Evolutionary conservation across 345 rosid genomes (phyloP), one percentile per base, ranked within the genome.

Genomic region (Nasturtium officinale): DNA sequence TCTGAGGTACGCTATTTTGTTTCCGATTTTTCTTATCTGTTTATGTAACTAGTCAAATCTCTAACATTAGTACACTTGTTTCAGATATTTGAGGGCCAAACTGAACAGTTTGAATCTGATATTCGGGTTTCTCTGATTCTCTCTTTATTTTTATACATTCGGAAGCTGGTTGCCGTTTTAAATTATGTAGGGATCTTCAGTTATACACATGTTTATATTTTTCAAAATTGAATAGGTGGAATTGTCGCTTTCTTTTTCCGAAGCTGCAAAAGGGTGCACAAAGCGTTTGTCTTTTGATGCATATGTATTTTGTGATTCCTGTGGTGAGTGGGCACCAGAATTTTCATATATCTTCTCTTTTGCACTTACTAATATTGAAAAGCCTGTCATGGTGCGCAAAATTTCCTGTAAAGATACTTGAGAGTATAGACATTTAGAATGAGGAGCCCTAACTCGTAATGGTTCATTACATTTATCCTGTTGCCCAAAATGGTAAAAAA

Each of bases 181-280:
- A n/a, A n/a, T 38, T 20, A 18, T 66, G 53, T 59, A 28, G 23
- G 59, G 29, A 8, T 57, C 73, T 59, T 56, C 10, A 38, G 46
- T 74, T n/a, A 74, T 50, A 48, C 28, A 35, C 21, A 47, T 59
- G 20, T 43, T 37, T 67, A 59, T 69, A 30, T 56, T 30, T 73
- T 60, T 74, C 68, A 45, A 78, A 70, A 71, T 30, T 73, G 42
- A 66, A 69, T 55, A 93, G 98, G 85, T 79, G 77, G 96, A 89
- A 71, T 62, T 93, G 65, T 48, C 54, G 32, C 96, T 93, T 64
- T 87, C 96, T 80, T 86, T 93, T 77, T 74, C 84, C 63, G 98
- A 93, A 85, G 94, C 97, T 80, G 87, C 87, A 26, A 82, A 77
- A 72, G 97, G 97, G 65, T 93, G 98, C 83, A 85, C 87, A 68